Evolutionary conservation across 371 early-diverging fungal genomes (phyloP).

Genomic region (Rhizopus sp.): DNA sequence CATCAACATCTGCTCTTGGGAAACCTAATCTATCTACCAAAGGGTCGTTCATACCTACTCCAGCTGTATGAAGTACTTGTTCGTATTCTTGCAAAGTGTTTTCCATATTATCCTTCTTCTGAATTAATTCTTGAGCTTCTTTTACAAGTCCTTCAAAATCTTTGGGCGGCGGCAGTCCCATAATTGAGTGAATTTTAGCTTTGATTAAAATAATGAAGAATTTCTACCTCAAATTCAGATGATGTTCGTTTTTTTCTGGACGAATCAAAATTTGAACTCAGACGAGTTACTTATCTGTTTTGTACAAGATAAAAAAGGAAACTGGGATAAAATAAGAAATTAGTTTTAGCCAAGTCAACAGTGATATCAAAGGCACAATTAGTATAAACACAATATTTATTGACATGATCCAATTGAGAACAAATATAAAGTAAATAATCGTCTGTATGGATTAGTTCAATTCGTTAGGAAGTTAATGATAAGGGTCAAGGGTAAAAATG

Average conservation of each 20-base stretch:
- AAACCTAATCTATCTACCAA: slow-evolving; percentile 82
- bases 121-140: slow-evolving; percentile 60
- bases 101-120: slow-evolving; percentile 64
- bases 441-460: too few relatives aligned
- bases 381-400: too few relatives aligned
- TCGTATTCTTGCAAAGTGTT: slow-evolving; percentile 57
- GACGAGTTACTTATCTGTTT: too few relatives aligned
- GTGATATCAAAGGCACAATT: too few relatives aligned
- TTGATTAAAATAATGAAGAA: slow-evolving; percentile 1
- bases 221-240: too few relatives aligned
- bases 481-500: too few relatives aligned
- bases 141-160: slow-evolving; percentile 9
- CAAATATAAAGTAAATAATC: too few relatives aligned
- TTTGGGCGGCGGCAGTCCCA: slow-evolving; percentile 22
- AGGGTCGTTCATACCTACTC: slow-evolving; percentile 71
- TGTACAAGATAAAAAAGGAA: background rate
- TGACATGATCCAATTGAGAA: too few relatives aligned
- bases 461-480: too few relatives aligned
- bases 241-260: too few relatives aligned
- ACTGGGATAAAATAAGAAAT: background rate
- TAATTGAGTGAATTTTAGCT: background rate
- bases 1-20: slow-evolving; percentile 87
- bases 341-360: background rate
- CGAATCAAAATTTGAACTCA: too few relatives aligned
- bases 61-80: slow-evolving; percentile 56